A percentile compares a stretch with the other conserved stretches of the same genome.
These are phyloP conservation scores for Erysimum pusillum DNA, from an alignment of 441 rosid genomes.

Conservation along the genomic window DNA sequence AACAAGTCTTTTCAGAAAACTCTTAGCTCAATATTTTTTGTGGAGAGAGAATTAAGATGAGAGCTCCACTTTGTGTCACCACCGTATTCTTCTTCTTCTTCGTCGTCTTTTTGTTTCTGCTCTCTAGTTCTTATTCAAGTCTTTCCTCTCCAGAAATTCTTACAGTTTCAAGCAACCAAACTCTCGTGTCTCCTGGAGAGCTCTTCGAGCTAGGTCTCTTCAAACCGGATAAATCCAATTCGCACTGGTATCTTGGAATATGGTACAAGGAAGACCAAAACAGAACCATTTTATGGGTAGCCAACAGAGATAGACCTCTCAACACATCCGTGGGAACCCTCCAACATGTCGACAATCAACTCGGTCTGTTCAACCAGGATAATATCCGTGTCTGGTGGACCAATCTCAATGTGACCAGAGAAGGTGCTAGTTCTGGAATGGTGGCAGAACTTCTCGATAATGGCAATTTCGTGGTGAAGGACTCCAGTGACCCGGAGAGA, in stretches of 20 bases:
- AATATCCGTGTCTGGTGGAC: not conserved
- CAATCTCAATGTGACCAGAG: not conserved
- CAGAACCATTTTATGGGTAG: not conserved
- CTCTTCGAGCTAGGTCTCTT: not conserved
- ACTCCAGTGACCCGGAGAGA: not conserved
- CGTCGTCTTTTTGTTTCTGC: not conserved
- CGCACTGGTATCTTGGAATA: not conserved
- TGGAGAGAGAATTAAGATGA: not conserved
- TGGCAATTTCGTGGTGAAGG: not conserved
- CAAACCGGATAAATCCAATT: not conserved
- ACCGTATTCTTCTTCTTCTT: not conserved
- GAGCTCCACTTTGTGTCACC: not conserved
- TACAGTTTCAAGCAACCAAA: constrained; percentile 1
- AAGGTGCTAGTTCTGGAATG: not conserved
- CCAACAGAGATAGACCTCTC: not conserved
- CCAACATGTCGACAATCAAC: not conserved
- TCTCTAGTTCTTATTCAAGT: not conserved
- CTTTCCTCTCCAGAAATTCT: not conserved
- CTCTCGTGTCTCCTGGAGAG: not conserved
- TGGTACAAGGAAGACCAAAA: not conserved
- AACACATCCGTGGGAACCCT: not conserved
- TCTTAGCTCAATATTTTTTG: not conserved
- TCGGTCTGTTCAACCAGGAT: not conserved
- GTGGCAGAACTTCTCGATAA: not conserved
- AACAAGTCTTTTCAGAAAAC: not conserved